Evolutionary conservation across 192 early-diverging fungal species (phyloP), one percentile per base, ranked within the genome.

Genomic region (Gaertneriomyces sp.): DNA sequence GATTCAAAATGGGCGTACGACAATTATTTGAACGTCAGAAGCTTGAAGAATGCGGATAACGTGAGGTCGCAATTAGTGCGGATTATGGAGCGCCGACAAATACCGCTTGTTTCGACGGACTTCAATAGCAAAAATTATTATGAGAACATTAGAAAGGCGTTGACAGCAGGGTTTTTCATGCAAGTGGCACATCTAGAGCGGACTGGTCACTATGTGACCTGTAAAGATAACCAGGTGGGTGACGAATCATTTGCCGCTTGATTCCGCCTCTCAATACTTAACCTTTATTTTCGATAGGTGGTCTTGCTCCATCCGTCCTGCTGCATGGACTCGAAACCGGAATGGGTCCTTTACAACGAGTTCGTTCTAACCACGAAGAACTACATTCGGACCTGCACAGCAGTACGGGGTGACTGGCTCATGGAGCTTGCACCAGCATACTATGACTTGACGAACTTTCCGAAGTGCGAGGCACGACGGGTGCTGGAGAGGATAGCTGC

Each of bases 321-420:
- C 25, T 86, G 88, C 67, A 75, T 99, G 38, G 87, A 85, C 55
- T 86, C 88, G 63, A 93, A 93, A 60, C 91, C 95, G n/a, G 94
- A 98, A 76, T 99, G 98, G 98, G 94, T 98, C 2, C 75, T 98
- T 42, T 99, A 98, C 80, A 96, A 99, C 66, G 97, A 99, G 76
- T 99, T 95, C 87, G 97, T 98, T 7, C 74, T 99, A 49, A 99
- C 97, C 8, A 87, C 88, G 47, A 88, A 93, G 57, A 92, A 97
- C 75, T 98, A 95, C 75, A 96, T 99, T 68, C 91, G 97, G 41
- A 98, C 93, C 0, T 88, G 88, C 43, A 91, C 92, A 0, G 90
- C 91, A 64, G 85, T 98, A 47, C 89, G 90, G 68, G 86, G 87
- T 2, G 96, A 95, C 43, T 85, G 81, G 84, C 65, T 85, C 42